These are phyloP conservation scores for Chlorella sp. DNA, from an alignment of 139 green algal genomes.

Conservation along the genomic window DNA sequence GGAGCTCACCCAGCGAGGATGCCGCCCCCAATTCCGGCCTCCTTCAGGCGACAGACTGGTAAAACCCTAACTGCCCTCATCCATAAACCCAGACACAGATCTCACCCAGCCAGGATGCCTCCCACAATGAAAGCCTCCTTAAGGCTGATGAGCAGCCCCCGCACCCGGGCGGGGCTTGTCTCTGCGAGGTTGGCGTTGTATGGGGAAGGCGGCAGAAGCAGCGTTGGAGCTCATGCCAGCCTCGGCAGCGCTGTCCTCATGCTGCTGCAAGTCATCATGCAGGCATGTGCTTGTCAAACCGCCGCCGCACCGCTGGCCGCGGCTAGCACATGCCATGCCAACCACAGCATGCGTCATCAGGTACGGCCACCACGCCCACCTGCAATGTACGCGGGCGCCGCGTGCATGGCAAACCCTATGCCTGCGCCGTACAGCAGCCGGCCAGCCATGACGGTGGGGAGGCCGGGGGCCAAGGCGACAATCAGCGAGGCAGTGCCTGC, in stretches of 20 bases:
- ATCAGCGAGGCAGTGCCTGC: constrained; percentile 49
- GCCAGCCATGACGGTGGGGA: constrained; percentile 63
- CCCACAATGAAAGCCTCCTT: constrained; percentile 90
- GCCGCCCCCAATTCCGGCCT: constrained; percentile 85
- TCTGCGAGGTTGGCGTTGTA: constrained; percentile 63
- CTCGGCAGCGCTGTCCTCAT: no score
- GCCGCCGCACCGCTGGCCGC: no score
- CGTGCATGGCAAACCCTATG: constrained; percentile 96
- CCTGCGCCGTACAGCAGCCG: constrained; percentile 84
- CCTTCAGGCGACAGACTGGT: no score
- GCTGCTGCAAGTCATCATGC: no score
- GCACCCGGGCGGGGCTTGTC: constrained; percentile 71
- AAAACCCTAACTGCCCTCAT: no score
- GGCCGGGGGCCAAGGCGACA: constrained; percentile 41
- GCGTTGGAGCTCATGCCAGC: no score
- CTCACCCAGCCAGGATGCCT: constrained; percentile 90
- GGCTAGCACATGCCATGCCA: no score
- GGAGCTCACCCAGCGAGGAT: constrained; percentile 79
- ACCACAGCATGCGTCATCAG: no score
- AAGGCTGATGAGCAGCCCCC: constrained; percentile 82
- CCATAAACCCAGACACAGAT: neutral
- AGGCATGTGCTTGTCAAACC: no score
- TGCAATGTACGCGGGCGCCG: constrained; percentile 91
- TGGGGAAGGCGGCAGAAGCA: no score
- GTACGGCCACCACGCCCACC: neutral